Percentiles rank a stretch among this genome's conserved stretches.
Evolutionary conservation across 2,329 filamentous ascomycete genomes (phyloP).

Genomic region (Aspergillus nomiae): DNA sequence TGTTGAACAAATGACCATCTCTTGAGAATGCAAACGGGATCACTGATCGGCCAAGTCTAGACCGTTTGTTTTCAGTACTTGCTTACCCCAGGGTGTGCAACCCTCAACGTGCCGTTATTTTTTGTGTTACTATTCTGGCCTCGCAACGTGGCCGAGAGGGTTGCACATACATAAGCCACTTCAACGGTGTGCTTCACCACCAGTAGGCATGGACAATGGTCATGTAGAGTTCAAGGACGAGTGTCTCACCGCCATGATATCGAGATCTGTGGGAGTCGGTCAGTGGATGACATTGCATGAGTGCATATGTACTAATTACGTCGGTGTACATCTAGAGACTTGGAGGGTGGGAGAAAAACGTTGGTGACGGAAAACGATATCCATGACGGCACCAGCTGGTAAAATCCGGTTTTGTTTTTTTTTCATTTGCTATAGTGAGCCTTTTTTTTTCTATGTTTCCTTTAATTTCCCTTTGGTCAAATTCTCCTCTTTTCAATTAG

Average conservation of each 20-base stretch:
- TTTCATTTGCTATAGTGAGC: not conserved
- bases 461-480: not conserved
- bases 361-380: not conserved
- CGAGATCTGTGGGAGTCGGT: constrained; percentile 9
- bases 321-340: not conserved
- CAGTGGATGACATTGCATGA: constrained; percentile 4
- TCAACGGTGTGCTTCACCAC: constrained; percentile 5
- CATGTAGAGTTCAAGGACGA: not conserved
- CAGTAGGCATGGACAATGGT: not conserved
- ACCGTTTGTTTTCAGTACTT: not conserved
- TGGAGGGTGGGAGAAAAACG: not conserved
- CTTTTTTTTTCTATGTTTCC: not conserved
- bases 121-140: not conserved
- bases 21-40: not conserved
- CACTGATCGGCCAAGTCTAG: constrained; percentile 3
- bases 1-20: not conserved
- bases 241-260: constrained; percentile 20
- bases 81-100: not conserved
- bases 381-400: not conserved
- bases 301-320: constrained; percentile 4
- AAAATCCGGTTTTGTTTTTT: not conserved
- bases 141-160: constrained; percentile 18
- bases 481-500: not conserved
- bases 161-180: constrained; percentile 14
- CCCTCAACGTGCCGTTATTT: constrained; percentile 7